Evolutionary conservation across 768 basidiomycete species (phyloP).

Genomic region (Leccinellum albellum): DNA sequence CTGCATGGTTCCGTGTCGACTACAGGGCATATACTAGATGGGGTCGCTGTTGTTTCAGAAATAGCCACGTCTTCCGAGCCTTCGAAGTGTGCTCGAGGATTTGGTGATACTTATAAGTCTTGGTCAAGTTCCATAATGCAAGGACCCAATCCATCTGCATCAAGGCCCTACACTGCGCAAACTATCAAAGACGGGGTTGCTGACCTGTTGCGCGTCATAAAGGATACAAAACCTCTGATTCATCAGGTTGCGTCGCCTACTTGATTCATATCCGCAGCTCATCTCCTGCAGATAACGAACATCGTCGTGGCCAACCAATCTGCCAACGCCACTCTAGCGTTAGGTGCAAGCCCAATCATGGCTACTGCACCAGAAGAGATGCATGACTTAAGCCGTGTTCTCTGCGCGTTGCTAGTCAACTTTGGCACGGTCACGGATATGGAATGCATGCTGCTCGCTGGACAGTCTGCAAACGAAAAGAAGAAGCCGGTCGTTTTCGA

Average conservation of each 20-base stretch:
- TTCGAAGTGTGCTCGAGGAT: conserved; percentile 41
- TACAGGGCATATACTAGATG: conserved; percentile 60
- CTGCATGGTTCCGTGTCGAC: conserved; percentile 66
- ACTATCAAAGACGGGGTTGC: conserved; percentile 43
- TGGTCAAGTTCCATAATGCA: conserved; percentile 13
- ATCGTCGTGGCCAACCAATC: conserved; percentile 85
- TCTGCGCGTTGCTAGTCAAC: conserved; percentile 75
- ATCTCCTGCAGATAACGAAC: conserved; percentile 70
- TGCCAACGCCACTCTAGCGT: conserved; percentile 83
- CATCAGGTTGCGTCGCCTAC: conserved; percentile 56
- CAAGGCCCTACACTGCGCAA: conserved; percentile 25
- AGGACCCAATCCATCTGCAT: neutral
- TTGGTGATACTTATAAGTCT: conserved; percentile 38
- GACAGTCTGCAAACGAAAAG: conserved; percentile 61
- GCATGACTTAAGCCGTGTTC: conserved; percentile 64
- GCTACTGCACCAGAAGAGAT: conserved; percentile 81
- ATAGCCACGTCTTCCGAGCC: conserved; percentile 69
- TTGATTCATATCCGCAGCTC: neutral
- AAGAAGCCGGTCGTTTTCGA: conserved; percentile 83
- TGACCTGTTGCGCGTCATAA: conserved; percentile 49
- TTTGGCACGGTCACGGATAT: conserved; percentile 76
- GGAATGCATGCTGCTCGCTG: conserved; percentile 74
- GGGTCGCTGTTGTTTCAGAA: conserved; percentile 86
- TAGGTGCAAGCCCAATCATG: conserved; percentile 94
- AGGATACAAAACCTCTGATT: conserved; percentile 61